Evolutionary conservation across 1,284 basidiomycete species (phyloP).

Genomic region (Cryptococcus jaspeensis): DNA sequence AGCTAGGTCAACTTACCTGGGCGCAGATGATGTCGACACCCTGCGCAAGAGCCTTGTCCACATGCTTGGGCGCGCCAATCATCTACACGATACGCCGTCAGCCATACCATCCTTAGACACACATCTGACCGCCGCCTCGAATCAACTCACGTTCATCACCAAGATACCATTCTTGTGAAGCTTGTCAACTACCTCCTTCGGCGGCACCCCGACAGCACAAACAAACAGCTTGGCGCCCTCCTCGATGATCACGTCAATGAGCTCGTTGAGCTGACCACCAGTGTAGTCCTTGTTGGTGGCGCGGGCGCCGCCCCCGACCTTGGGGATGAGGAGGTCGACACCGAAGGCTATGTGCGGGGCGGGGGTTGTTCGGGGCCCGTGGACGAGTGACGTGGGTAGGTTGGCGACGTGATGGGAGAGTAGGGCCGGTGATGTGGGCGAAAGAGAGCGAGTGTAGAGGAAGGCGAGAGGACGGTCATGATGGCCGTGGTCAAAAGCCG

Average conservation of each 20-base stretch:
- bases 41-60: constrained; percentile 70
- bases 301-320: constrained; percentile 73
- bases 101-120: neutral
- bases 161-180: constrained; percentile 76
- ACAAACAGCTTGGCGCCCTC: constrained; percentile 80
- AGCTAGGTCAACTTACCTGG: constrained; percentile 53
- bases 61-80: constrained; percentile 87
- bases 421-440: too few relatives aligned
- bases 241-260: constrained; percentile 82
- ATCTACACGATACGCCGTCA: constrained; percentile 57
- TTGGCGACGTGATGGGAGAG: neutral
- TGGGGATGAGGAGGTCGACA: constrained; percentile 79
- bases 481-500: too few relatives aligned
- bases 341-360: constrained; percentile 69
- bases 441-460: too few relatives aligned
- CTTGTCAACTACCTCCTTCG: constrained; percentile 69
- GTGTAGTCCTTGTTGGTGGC: constrained; percentile 71
- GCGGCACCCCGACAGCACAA: constrained; percentile 74
- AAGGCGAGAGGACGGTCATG: too few relatives aligned
- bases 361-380: neutral
- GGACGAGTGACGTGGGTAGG: too few relatives aligned
- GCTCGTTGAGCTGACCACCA: constrained; percentile 65
- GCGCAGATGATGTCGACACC: constrained; percentile 87
- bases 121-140: neutral
- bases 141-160: constrained; percentile 72